Evolutionary conservation across 2,329 filamentous ascomycete species (phyloP).

Genomic region (Paraphoma sp.): DNA sequence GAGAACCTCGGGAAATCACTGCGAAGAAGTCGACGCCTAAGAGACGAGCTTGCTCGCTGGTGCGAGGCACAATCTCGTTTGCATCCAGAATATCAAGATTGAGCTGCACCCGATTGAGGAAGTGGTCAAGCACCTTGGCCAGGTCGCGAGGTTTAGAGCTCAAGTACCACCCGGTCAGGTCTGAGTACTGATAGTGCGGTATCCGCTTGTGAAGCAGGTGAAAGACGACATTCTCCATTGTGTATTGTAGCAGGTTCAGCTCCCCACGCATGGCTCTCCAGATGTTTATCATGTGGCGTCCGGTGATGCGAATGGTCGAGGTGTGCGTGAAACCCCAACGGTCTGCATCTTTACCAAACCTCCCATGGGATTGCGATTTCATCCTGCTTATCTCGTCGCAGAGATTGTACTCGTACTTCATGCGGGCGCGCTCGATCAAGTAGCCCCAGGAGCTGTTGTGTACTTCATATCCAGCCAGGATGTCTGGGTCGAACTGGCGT

Average conservation of each 20-base stretch:
- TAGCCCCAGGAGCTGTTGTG: conserved; percentile 96
- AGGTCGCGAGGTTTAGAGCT: conserved; percentile 73
- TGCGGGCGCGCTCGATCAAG: conserved; percentile 83
- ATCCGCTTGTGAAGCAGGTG: conserved; percentile 87
- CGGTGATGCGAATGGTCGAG: conserved; percentile 89
- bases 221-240: conserved; percentile 94
- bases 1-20: conserved; percentile 91
- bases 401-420: conserved; percentile 88
- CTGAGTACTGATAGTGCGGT: conserved; percentile 82
- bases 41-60: conserved; percentile 91
- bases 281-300: conserved; percentile 94
- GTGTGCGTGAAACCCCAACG: conserved; percentile 94
- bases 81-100: conserved; percentile 90
- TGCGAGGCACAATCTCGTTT: conserved; percentile 87
- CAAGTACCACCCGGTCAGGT: conserved; percentile 82
- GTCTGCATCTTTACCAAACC: conserved; percentile 85
- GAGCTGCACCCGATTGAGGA: conserved; percentile 74
- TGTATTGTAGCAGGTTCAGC: conserved; percentile 90
- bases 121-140: conserved; percentile 78
- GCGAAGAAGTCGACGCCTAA: conserved; percentile 97
- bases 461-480: conserved; percentile 93
- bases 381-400: conserved; percentile 91
- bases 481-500: conserved; percentile 82
- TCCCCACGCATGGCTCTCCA: conserved; percentile 97
- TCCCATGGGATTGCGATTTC: conserved; percentile 80